These are phyloP conservation scores for Xylaria telfairii DNA, from an alignment of 495 filamentous ascomycete genomes.

Conservation along the genomic window DNA sequence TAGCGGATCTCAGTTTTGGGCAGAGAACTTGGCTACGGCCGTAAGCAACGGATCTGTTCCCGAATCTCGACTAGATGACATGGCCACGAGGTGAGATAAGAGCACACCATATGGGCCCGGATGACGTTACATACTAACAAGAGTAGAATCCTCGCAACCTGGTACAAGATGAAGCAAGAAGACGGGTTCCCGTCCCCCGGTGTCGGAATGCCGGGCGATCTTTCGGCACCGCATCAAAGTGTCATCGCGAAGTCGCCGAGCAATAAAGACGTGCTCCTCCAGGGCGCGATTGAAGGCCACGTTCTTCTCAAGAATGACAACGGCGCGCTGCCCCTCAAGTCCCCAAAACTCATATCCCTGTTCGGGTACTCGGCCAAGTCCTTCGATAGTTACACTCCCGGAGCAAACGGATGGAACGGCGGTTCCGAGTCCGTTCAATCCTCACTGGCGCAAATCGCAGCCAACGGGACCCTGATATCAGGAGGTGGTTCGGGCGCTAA, in stretches of 20 bases:
- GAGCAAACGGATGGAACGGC: constrained; percentile 32
- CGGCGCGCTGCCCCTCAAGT: constrained; percentile 61
- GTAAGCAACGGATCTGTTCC: constrained; percentile 48
- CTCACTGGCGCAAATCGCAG: constrained; percentile 42
- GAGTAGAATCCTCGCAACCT: constrained; percentile 64
- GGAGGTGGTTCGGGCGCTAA: constrained; percentile 68
- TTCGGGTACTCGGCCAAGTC: constrained; percentile 59
- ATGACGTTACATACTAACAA: constrained; percentile 17
- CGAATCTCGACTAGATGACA: constrained; percentile 51
- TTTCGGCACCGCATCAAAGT: constrained; percentile 58
- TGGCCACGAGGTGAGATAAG: constrained; percentile 49
- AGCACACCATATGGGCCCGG: background rate
- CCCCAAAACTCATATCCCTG: constrained; percentile 53
- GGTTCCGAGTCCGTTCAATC: constrained; percentile 47
- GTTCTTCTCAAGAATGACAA: constrained; percentile 69
- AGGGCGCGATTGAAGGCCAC: constrained; percentile 60
- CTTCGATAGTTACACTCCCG: constrained; percentile 47
- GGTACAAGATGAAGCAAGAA: constrained; percentile 64
- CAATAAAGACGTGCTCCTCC: constrained; percentile 47
- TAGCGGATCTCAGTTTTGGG: constrained; percentile 52
- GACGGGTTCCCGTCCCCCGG: constrained; percentile 52
- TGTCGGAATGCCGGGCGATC: constrained; percentile 55
- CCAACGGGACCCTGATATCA: constrained; percentile 60
- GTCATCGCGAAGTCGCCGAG: constrained; percentile 56
- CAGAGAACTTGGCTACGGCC: constrained; percentile 30